Percentiles rank a stretch among this genome's conserved stretches.
Evolutionary conservation across 2,329 filamentous ascomycete species (phyloP).

Genomic region (Pseudopithomyces maydicus): DNA sequence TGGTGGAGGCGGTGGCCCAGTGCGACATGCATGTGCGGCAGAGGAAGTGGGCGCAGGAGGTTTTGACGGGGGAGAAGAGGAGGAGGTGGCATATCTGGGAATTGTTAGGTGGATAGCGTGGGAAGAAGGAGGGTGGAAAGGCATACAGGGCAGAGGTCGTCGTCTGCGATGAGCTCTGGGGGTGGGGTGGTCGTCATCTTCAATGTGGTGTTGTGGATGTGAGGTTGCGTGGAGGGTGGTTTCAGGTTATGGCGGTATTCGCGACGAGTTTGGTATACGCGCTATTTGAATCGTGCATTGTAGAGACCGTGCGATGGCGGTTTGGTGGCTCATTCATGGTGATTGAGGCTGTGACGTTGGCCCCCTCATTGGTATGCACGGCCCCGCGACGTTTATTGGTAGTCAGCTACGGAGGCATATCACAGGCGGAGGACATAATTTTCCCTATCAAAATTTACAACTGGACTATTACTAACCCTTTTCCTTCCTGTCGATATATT

Average conservation of each 20-base stretch:
- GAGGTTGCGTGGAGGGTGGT: background rate
- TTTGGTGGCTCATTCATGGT: background rate
- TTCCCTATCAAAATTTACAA: too few species aligned
- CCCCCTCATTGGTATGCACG: background rate
- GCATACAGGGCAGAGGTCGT: constrained; percentile 49
- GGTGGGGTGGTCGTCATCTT: constrained; percentile 20
- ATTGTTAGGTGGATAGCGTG: background rate
- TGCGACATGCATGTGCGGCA: constrained; percentile 54
- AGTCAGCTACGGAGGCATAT: too few species aligned
- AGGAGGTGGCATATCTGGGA: constrained; percentile 50
- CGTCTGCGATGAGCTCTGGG: constrained; percentile 37
- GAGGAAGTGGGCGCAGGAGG: constrained; percentile 50
- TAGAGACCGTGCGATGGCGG: background rate
- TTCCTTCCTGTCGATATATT: too few species aligned
- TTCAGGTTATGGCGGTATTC: background rate
- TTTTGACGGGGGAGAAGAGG: constrained; percentile 49
- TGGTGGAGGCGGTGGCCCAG: constrained; percentile 51
- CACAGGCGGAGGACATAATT: too few species aligned
- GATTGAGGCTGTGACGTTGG: background rate
- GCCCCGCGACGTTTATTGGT: background rate
- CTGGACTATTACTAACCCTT: too few species aligned
- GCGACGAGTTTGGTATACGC: background rate
- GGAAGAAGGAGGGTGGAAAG: background rate
- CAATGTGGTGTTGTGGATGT: background rate
- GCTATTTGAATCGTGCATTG: background rate